A percentile compares a stretch with the other conserved stretches of the same genome.
Conservation (phyloP, 148 eudicot genomes). For the Arbutus unedo region DNA sequence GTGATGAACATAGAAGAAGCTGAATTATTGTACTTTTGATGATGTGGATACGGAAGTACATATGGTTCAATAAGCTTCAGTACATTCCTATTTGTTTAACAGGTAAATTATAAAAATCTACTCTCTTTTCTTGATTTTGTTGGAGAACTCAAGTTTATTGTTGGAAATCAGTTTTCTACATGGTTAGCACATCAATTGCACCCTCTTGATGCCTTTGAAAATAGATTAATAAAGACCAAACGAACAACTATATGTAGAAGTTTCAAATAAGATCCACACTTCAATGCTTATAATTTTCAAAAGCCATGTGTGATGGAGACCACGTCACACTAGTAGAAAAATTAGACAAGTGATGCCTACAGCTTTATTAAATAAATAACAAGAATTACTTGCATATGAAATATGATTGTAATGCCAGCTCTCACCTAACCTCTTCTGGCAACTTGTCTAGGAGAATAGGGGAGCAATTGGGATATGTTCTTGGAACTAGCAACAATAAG, state of each 20-base stretch:
- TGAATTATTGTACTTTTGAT: not conserved
- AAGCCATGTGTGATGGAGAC: not conserved
- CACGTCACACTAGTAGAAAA: not conserved
- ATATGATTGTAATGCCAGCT: not conserved
- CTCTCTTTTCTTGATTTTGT: not conserved
- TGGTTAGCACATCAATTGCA: not conserved
- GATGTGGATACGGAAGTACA: not conserved
- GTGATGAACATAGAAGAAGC: not conserved
- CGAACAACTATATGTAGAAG: not conserved
- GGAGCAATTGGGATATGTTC: conserved; percentile 75
- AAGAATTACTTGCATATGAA: conserved; percentile 3
- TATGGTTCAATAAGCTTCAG: not conserved
- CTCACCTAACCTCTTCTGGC: conserved; percentile 72
- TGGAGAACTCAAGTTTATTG: not conserved
- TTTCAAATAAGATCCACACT: not conserved
- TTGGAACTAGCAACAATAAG: conserved; percentile 67
- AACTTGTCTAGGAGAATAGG: conserved; percentile 77
- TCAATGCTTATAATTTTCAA: not conserved
- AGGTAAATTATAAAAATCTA: not conserved
- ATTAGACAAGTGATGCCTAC: not conserved
- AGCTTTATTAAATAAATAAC: not conserved
- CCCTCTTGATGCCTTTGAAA: not conserved
- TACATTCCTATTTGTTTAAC: not conserved
- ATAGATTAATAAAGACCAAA: not conserved
- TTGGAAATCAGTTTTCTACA: not conserved